Base-by-base conservation (phyloP, 352 stramenopile genomes). In the Pythium pyrilobum region DNA sequence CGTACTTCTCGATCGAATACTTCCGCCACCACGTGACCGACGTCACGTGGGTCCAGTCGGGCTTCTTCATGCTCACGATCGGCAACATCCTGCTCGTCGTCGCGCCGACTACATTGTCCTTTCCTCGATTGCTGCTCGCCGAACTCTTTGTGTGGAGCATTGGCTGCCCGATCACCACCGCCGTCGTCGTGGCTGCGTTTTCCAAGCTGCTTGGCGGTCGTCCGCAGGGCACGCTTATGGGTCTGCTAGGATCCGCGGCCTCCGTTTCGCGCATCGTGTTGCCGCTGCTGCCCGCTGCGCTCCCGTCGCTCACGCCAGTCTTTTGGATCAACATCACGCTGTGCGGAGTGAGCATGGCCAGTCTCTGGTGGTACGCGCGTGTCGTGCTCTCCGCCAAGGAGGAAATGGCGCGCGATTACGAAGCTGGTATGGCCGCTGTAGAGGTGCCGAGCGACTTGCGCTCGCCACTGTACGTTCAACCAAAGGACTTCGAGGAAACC, bases 61-160 rank as follows among this genome's bases (percentile, higher is more conserved):
- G 81, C 21, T 89, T 92, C 29, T 43, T 62, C n/a, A 74, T 85
- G 59, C 69, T 90, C 31, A 68, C 77, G 0, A 31, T 67, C 5
- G 81, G 81, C 40, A 89, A 90, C 51, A 13, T 81, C 24, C 16
- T 87, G 38, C 60, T 89, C 9, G 72, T 79, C 4, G 50, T 87
- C 21, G 57, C 69, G 32, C 72, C 77, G 7, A 41, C 53, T 0
- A 53, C 62, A 11, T 48, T 87, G 18, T 61, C 77, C n/a, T 89
- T 88, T 59, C 42, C 40, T 12, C 77, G 72, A 15, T 46, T 91
- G 1, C 53, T 62, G 7, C 24, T 87, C 37, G 74, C 74, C 0
- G 77, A 89, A 53, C 52, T 89, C n/a, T 70, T 89, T 33, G 77
- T 92, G 12, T 92, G 81, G 81, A 89, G 78, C 44, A 84, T 92